Conservation (phyloP, 2,329 filamentous ascomycete species). For the Fusarium tricinctum region DNA sequence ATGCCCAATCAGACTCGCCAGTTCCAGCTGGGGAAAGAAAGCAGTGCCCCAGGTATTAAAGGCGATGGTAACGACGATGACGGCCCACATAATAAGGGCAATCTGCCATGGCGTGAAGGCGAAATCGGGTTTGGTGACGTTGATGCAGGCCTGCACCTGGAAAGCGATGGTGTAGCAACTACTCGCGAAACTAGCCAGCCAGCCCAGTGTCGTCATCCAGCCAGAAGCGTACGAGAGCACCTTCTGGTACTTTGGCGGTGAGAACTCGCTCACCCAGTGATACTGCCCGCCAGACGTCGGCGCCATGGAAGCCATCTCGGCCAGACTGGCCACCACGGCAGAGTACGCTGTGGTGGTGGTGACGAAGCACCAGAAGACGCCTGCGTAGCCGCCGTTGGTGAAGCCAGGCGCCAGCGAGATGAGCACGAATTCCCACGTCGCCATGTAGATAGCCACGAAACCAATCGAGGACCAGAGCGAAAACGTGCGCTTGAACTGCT, state of each 20-base stretch:
- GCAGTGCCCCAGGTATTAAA: constrained; percentile 36
- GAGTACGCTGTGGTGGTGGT: constrained; percentile 13
- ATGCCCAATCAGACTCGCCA: constrained; percentile 19
- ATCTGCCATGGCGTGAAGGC: constrained; percentile 30
- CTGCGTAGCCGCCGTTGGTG: constrained; percentile 30
- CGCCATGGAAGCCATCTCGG: constrained; percentile 38
- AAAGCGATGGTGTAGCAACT: constrained; percentile 37
- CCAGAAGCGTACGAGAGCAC: constrained; percentile 25
- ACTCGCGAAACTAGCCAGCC: constrained; percentile 34
- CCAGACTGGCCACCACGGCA: constrained; percentile 30
- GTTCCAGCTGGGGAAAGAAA: constrained; percentile 31
- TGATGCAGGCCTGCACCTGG: constrained; percentile 33
- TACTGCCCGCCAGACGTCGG: constrained; percentile 35
- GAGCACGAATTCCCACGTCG: constrained; percentile 35
- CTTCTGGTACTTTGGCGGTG: constrained; percentile 23
- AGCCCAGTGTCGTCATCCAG: constrained; percentile 35
- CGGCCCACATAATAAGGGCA: constrained; percentile 35
- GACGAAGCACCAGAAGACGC: constrained; percentile 37
- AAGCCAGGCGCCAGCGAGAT: constrained; percentile 31
- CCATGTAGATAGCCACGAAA: constrained; percentile 38
- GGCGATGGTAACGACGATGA: constrained; percentile 22
- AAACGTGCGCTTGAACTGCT: constrained; percentile 30
- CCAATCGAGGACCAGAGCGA: constrained; percentile 37
- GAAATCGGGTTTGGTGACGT: constrained; percentile 33
- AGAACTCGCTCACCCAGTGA: constrained; percentile 36